These are phyloP conservation scores for Pythium dissimile DNA, from an alignment of 352 stramenopile genomes.

Conservation along the genomic window DNA sequence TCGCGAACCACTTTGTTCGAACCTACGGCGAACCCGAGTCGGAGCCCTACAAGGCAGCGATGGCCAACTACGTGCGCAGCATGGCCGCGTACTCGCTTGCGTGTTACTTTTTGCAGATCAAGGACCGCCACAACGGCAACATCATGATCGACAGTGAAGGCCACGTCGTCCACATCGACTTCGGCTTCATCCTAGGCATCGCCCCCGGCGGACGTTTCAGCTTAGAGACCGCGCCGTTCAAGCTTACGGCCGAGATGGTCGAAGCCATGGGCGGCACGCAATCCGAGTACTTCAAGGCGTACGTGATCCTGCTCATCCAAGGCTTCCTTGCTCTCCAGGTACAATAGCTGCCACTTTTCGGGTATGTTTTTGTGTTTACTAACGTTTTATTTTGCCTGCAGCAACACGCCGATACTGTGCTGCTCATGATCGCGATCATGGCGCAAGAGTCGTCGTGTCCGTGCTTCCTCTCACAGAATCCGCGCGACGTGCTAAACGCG, in stretches of 20 bases:
- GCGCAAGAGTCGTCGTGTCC: constrained; percentile 94
- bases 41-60: constrained; percentile 89
- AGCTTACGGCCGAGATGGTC: constrained; percentile 97
- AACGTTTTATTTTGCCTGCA: constrained; percentile 22
- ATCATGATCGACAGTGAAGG: constrained; percentile 98
- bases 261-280: constrained; percentile 94
- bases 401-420: constrained; percentile 91
- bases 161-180: constrained; percentile 99
- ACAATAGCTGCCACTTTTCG: background rate
- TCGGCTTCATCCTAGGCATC: constrained; percentile 98
- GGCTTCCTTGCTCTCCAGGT: constrained; percentile 96
- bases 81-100: constrained; percentile 98
- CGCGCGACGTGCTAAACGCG: constrained; percentile 65
- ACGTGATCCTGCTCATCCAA: constrained; percentile 96
- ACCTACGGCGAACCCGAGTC: constrained; percentile 89
- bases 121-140: constrained; percentile 99
- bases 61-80: constrained; percentile 95
- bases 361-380: background rate
- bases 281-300: constrained; percentile 93
- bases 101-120: constrained; percentile 97
- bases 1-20: constrained; percentile 91
- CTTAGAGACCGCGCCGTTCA: constrained; percentile 98
- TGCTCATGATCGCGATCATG: constrained; percentile 97
- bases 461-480: constrained; percentile 90
- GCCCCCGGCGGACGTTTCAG: constrained; percentile 92